These are phyloP conservation scores for Auricularia auricula-judae DNA, from an alignment of 768 basidiomycete species.

Conservation along the genomic window DNA sequence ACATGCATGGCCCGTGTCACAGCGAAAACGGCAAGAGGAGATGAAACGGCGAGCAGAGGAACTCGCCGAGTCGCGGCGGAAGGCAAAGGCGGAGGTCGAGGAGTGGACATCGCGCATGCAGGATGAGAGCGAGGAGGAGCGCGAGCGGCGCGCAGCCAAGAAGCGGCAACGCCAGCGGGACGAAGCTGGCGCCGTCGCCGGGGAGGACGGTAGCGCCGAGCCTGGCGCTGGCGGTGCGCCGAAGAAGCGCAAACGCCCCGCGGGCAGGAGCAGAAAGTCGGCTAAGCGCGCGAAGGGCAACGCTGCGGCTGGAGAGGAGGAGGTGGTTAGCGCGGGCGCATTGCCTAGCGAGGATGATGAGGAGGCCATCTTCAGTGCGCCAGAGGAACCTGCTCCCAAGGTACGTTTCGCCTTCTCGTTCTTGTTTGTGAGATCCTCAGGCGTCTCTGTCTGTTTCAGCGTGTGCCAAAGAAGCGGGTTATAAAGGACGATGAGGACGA, in stretches of 20 bases:
- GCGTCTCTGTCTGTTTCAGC: constrained; percentile 16
- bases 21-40: constrained; percentile 56
- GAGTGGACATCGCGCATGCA: constrained; percentile 64
- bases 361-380: constrained; percentile 58
- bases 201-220: constrained; percentile 25
- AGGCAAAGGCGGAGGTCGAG: constrained; percentile 67
- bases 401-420: constrained; percentile 23
- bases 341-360: constrained; percentile 50
- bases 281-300: constrained; percentile 34
- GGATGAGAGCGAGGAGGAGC: constrained; percentile 67
- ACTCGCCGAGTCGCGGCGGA: constrained; percentile 66
- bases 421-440: background rate
- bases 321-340: constrained; percentile 20
- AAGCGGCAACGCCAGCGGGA: constrained; percentile 32
- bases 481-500: constrained; percentile 73
- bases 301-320: constrained; percentile 14
- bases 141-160: constrained; percentile 33
- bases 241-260: background rate
- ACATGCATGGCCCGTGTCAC: constrained; percentile 3
- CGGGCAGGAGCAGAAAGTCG: background rate
- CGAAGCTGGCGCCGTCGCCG: constrained; percentile 25
- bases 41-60: constrained; percentile 61
- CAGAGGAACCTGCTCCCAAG: constrained; percentile 65
- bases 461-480: constrained; percentile 57
- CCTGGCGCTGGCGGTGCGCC: constrained; percentile 2